Evolutionary conservation across 768 basidiomycete species (phyloP).

Genomic region (Lentinula sp.): DNA sequence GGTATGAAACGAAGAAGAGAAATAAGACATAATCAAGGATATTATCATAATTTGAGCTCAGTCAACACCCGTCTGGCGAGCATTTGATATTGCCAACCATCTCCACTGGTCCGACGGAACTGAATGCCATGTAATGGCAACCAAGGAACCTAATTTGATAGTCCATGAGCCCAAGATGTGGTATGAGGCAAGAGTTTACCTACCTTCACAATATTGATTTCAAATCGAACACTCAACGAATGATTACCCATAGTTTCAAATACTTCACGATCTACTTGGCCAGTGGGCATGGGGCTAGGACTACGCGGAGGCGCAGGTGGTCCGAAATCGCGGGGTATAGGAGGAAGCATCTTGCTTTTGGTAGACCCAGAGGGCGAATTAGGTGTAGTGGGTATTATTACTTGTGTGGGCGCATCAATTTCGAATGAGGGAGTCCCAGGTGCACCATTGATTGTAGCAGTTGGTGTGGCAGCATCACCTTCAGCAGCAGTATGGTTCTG

Average conservation of each 20-base stretch:
- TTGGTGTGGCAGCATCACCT: conserved; percentile 9
- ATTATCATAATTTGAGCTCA: conserved; percentile 72
- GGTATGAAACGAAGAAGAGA: not conserved
- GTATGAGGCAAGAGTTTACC: conserved; percentile 16
- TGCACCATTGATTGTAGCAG: conserved; percentile 19
- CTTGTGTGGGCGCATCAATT: conserved; percentile 19
- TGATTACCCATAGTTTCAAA: conserved; percentile 74
- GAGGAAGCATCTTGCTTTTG: conserved; percentile 65
- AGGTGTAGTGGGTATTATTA: conserved; percentile 4
- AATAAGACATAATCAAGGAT: not conserved
- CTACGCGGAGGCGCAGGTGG: conserved; percentile 32
- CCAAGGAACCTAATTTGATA: conserved; percentile 72
- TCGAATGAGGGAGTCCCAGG: conserved; percentile 21
- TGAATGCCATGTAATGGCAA: conserved; percentile 92
- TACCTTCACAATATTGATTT: conserved; percentile 97
- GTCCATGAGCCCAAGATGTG: not conserved
- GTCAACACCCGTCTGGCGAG: conserved; percentile 83
- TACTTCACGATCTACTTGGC: conserved; percentile 58
- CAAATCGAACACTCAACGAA: conserved; percentile 86
- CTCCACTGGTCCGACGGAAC: conserved; percentile 84
- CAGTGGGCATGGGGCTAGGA: conserved; percentile 53
- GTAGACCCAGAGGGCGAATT: conserved; percentile 27
- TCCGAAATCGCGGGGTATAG: conserved; percentile 70
- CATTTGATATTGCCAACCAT: conserved; percentile 98
- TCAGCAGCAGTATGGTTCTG: conserved; percentile 36